Evolutionary conservation across 1,139 yeast species (phyloP), one percentile per base, ranked within the genome.

Genomic region (Candida buenavistaensis): DNA sequence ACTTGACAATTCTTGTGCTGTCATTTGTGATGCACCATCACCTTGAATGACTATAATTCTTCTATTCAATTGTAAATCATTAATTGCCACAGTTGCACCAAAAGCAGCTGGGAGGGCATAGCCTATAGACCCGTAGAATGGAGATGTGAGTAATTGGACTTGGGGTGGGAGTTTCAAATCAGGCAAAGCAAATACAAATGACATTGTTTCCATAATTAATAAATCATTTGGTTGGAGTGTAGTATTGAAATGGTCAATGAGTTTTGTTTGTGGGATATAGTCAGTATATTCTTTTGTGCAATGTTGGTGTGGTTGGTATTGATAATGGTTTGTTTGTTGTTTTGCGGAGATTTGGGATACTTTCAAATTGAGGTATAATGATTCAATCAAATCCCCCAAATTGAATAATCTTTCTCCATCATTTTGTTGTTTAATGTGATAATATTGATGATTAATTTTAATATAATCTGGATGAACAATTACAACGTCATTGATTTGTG

Each of bases 11-110:
- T 88, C 96, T 58, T 83, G 90, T 30, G 82, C 72, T 2, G 96
- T 86, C 95, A 88, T 84, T 61, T 86, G 95, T 2, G 96, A 88
- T 6, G 94, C 81, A 2, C 96, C 96, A 53, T 89, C 96, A 32
- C 96, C 96, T 64, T 84, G 89, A 17, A 86, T 65, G 7, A 88
- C 63, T 12, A 86, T 61, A 14, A 86, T 72, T 45, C 95, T 73
- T 30, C 82, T 76, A 5, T 62, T 52, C 7, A 48, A 45, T 6
- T 67, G 67, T 36, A 64, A 42, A 51, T 87, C 94, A 37, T 72
- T 68, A 48, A 75, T 66, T 1, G 92, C 95, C 37, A 83, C 58
- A 10, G 85, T 78, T 6, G 80, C 84, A 23, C 96, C 96, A 30
- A 88, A 69, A 1, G 92, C 74, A 3, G 94, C 88, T 1, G 96